Evolutionary conservation across 192 early-diverging fungal species (phyloP).

Genomic region (Coemansia asiatica): DNA sequence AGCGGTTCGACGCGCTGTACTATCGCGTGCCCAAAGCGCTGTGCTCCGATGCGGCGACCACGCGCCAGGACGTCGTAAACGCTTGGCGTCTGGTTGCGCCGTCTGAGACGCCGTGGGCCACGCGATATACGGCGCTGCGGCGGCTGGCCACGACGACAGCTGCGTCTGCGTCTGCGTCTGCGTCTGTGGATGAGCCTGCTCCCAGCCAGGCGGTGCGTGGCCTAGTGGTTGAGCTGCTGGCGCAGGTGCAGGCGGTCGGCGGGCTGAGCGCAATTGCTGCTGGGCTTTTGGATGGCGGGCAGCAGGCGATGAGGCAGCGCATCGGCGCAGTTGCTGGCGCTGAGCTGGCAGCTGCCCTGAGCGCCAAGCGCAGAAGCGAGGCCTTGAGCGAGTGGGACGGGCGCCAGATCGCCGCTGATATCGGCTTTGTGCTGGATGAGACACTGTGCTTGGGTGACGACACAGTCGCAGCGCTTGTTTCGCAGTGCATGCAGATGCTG

Average conservation of each 20-base stretch:
- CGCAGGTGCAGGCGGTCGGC: slow-evolving; percentile 38
- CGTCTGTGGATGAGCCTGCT: background rate
- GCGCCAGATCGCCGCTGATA: slow-evolving; percentile 28
- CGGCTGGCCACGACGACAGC: slow-evolving; percentile 15
- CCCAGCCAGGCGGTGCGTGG: slow-evolving; percentile 17
- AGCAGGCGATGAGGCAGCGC: slow-evolving; percentile 7
- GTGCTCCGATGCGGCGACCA: slow-evolving; percentile 14
- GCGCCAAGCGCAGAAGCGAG: background rate
- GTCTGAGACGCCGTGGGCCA: slow-evolving; percentile 3
- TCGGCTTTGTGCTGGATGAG: slow-evolving; percentile 15
- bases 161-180: background rate
- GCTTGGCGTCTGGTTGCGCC: slow-evolving; percentile 23
- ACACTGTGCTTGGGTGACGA: background rate
- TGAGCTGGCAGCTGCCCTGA: background rate
- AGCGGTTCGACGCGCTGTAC: slow-evolving; percentile 30
- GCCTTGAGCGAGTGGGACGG: slow-evolving; percentile 26
- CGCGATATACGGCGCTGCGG: slow-evolving; percentile 32
- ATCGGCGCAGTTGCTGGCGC: background rate
- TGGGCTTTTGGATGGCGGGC: background rate
- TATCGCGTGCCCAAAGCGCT: slow-evolving; percentile 17
- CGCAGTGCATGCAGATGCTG: background rate
- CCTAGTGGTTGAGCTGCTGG: slow-evolving; percentile 17
- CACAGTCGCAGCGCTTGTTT: background rate
- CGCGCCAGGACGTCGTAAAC: slow-evolving; percentile 33
- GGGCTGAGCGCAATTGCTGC: slow-evolving; percentile 20